phyloP scores from a whole-genome alignment of 495 filamentous ascomycete genomes.

The Daldinia loculata region DNA sequence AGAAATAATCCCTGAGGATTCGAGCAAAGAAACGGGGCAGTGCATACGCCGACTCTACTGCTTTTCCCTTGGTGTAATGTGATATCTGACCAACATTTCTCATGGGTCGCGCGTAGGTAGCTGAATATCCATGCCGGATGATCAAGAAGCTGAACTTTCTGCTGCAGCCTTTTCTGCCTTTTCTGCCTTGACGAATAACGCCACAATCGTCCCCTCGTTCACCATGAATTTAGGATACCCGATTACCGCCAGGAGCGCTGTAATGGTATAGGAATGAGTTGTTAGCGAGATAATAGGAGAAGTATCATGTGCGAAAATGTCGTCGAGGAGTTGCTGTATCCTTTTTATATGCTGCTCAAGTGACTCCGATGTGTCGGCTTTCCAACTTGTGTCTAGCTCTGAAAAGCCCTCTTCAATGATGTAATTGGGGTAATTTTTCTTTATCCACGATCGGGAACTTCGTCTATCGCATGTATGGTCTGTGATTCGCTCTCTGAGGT shows the following conservation, averaged over 20 bases:
- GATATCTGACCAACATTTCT: background rate
- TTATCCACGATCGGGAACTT: background rate
- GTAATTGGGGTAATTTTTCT: background rate
- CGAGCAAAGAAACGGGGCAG: background rate
- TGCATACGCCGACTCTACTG: background rate
- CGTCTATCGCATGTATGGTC: background rate
- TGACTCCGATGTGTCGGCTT: conserved; percentile 41
- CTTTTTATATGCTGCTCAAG: conserved; percentile 40
- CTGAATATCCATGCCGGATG: background rate
- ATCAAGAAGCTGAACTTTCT: background rate
- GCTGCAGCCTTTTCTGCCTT: conserved; percentile 30
- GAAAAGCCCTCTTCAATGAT: conserved; percentile 69
- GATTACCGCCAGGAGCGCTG: conserved; percentile 29
- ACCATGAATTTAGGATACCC: conserved; percentile 37
- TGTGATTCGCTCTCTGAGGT: background rate
- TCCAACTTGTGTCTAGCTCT: conserved; percentile 70
- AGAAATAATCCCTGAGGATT: background rate
- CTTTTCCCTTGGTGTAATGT: background rate
- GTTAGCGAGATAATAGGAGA: conserved; percentile 3
- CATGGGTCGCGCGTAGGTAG: background rate
- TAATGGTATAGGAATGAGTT: conserved; percentile 36
- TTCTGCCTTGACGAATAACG: conserved; percentile 44
- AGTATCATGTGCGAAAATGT: conserved; percentile 41
- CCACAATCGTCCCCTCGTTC: conserved; percentile 40
- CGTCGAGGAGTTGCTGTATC: conserved; percentile 37